A percentile compares a stretch with the other conserved stretches of the same genome.
phyloP scores from a whole-genome alignment of 208 protist genomes.

The Phytomonas francai region DNA sequence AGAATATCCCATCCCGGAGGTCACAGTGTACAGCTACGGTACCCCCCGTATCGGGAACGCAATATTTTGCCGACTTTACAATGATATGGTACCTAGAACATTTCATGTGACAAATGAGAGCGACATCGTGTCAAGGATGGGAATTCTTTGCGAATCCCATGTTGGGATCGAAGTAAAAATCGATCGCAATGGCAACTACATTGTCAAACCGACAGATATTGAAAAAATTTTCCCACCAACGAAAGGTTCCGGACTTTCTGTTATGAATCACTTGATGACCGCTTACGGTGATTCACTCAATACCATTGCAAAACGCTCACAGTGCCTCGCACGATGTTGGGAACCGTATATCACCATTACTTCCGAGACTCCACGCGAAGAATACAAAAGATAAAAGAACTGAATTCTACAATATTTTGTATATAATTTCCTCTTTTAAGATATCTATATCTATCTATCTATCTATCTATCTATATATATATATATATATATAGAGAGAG shows the following conservation, averaged over 20 bases:
- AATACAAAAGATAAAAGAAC: slow-evolving; percentile 11
- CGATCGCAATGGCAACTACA: slow-evolving; percentile 85
- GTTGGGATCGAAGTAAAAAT: slow-evolving; percentile 84
- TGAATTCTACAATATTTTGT: slow-evolving; percentile 10
- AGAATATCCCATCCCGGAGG: slow-evolving; percentile 60
- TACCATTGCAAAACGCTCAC: slow-evolving; percentile 34
- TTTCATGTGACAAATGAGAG: slow-evolving; percentile 89
- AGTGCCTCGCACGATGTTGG: slow-evolving; percentile 31
- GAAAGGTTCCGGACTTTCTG: slow-evolving; percentile 38
- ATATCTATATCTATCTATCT: slow-evolving; percentile 6
- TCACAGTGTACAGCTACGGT: slow-evolving; percentile 88
- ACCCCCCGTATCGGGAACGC: slow-evolving; percentile 81
- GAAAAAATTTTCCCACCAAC: slow-evolving; percentile 78
- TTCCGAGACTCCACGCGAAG: slow-evolving; percentile 13
- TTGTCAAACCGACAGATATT: slow-evolving; percentile 83
- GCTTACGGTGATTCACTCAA: slow-evolving; percentile 68
- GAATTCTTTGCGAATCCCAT: slow-evolving; percentile 62
- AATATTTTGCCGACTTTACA: slow-evolving; percentile 60
- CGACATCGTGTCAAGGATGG: slow-evolving; percentile 64
- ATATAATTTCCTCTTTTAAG: slow-evolving; percentile 12
- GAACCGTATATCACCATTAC: slow-evolving; percentile 17
- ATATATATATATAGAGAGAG: too few relatives aligned
- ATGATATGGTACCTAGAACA: slow-evolving; percentile 70
- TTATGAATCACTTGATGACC: slow-evolving; percentile 72
- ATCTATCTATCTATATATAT: too few relatives aligned